Percentiles rank a stretch among this genome's conserved stretches.
phyloP scores from a whole-genome alignment of 164 flowering plant species.

The Vitis amurensis region DNA sequence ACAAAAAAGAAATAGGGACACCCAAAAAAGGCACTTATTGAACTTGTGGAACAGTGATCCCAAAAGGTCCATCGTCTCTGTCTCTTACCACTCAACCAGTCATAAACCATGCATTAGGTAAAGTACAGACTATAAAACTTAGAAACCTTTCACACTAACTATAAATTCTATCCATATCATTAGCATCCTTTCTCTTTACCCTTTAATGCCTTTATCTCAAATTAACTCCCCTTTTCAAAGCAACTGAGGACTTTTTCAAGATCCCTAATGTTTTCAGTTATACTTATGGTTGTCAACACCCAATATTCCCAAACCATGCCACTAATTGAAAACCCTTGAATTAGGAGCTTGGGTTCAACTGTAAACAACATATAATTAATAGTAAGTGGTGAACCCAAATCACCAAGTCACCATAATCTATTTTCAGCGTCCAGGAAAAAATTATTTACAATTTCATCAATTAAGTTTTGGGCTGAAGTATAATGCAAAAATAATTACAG shows the following conservation, averaged over 20 bases:
- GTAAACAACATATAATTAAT: too few relatives aligned
- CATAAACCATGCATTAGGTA: not conserved
- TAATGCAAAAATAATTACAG: too few relatives aligned
- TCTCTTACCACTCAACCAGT: not conserved
- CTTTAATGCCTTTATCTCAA: not conserved
- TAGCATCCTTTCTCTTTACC: not conserved
- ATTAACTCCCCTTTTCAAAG: not conserved
- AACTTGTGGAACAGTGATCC: not conserved
- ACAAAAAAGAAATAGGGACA: too few relatives aligned
- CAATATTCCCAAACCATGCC: not conserved
- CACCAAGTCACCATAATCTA: too few relatives aligned
- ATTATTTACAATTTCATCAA: too few relatives aligned
- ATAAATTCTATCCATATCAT: not conserved
- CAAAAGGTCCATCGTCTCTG: not conserved
- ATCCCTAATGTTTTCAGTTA: not conserved
- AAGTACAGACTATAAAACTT: not conserved
- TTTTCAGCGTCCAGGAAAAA: too few relatives aligned
- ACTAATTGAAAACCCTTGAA: too few relatives aligned
- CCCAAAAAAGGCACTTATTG: too few relatives aligned
- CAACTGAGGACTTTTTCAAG: not conserved
- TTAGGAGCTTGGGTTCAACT: too few relatives aligned
- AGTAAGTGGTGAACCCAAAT: too few relatives aligned
- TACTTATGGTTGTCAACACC: not conserved
- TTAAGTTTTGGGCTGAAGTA: too few relatives aligned
- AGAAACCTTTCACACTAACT: not conserved